Conservation (phyloP, 768 basidiomycete species). For the Phallus indusiatus region DNA sequence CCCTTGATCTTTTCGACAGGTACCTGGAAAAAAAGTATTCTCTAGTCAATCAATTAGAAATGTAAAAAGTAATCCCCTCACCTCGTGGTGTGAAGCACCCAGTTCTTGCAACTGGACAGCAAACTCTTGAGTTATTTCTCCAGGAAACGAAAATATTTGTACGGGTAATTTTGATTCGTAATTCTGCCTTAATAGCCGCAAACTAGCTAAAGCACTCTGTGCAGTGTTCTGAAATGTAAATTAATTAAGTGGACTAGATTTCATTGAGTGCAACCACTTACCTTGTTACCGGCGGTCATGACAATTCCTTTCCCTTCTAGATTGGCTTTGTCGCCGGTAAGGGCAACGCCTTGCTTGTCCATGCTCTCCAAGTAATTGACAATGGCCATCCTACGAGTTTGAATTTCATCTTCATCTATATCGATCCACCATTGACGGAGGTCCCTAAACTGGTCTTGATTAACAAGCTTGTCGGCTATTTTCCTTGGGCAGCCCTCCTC, state of each 20-base stretch:
- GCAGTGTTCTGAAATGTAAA: slow-evolving; percentile 23
- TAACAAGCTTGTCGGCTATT: slow-evolving; percentile 22
- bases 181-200: slow-evolving; percentile 23
- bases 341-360: slow-evolving; percentile 15
- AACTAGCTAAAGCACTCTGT: slow-evolving; percentile 21
- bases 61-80: slow-evolving; percentile 7
- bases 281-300: slow-evolving; percentile 28
- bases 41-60: neutral
- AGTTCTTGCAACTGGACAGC: slow-evolving; percentile 20
- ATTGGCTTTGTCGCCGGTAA: slow-evolving; percentile 13
- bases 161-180: slow-evolving; percentile 25
- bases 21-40: neutral
- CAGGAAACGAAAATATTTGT: slow-evolving; percentile 30
- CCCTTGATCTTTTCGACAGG: slow-evolving; percentile 5
- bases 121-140: slow-evolving; percentile 21
- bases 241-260: neutral
- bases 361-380: slow-evolving; percentile 19
- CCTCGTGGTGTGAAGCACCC: slow-evolving; percentile 22
- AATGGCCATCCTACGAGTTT: slow-evolving; percentile 17
- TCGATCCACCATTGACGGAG: slow-evolving; percentile 23
- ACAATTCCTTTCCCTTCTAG: slow-evolving; percentile 23
- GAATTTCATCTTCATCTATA: slow-evolving; percentile 18
- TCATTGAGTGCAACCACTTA: slow-evolving; percentile 4
- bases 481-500: slow-evolving; percentile 20
- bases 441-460: slow-evolving; percentile 26